phyloP scores from a whole-genome alignment of 192 early-diverging fungal genomes.

The Backusella tuberculispora region DNA sequence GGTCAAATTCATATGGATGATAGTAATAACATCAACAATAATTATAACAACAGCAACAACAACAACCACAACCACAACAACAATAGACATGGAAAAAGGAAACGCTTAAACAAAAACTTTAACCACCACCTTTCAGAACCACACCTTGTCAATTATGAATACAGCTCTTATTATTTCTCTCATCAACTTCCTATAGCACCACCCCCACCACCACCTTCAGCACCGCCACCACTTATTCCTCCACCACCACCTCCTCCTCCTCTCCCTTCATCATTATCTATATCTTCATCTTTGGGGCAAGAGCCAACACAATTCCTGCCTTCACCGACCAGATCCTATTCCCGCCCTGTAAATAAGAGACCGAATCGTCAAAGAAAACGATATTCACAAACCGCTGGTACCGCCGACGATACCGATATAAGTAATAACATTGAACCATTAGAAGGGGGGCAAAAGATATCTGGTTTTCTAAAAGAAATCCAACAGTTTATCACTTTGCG shows the following conservation, averaged over 20 bases:
- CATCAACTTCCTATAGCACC: neutral
- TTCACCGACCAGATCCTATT: neutral
- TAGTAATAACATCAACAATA: neutral
- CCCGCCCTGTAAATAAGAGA: neutral
- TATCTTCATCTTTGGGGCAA: neutral
- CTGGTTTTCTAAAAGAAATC: neutral
- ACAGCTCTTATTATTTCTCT: neutral
- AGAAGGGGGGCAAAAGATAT: neutral
- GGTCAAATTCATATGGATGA: neutral
- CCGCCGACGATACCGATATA: neutral
- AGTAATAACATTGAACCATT: neutral
- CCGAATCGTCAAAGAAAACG: neutral
- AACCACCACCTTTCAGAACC: neutral
- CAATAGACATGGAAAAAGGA: neutral
- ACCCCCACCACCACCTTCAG: neutral
- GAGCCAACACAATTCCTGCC: neutral
- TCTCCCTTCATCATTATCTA: neutral
- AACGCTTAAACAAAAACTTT: neutral
- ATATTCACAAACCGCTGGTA: neutral
- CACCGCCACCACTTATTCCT: neutral
- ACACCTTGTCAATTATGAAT: neutral
- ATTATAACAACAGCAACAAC: too few relatives aligned
- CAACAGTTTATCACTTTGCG: constrained; percentile 3
- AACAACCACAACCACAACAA: too few relatives aligned
- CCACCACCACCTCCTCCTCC: constrained; percentile 11